Conservation (phyloP, 345 rosid species). For the Eucalyptus shirleyi region DNA sequence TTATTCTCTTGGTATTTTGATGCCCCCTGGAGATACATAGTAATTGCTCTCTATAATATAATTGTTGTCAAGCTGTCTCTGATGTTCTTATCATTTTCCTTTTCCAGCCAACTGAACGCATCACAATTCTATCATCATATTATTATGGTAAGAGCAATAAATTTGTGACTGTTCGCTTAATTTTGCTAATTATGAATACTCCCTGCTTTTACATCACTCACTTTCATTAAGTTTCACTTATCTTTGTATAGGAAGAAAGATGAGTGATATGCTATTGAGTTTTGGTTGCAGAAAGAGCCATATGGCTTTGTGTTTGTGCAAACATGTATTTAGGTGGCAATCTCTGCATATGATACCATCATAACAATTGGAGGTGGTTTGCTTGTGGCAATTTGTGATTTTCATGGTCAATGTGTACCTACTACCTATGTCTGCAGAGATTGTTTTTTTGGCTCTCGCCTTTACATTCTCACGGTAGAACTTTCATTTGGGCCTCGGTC, state of each 20-base stretch:
- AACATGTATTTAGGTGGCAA: neutral
- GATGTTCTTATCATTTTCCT: neutral
- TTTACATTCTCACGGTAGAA: neutral
- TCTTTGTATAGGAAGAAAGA: neutral
- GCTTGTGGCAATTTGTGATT: neutral
- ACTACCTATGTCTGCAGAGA: neutral
- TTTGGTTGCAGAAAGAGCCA: neutral
- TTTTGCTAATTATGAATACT: neutral
- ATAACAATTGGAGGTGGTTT: neutral
- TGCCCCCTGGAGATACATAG: neutral
- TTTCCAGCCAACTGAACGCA: slow-evolving; percentile 64
- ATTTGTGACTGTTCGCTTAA: neutral
- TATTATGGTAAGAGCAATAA: slow-evolving; percentile 39
- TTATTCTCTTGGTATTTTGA: neutral
- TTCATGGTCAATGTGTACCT: neutral
- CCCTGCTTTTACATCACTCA: neutral
- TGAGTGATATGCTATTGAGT: neutral
- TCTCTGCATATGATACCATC: neutral
- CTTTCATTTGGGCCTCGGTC: neutral
- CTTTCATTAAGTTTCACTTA: neutral
- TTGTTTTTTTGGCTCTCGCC: neutral
- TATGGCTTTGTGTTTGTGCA: neutral
- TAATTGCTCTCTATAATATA: neutral
- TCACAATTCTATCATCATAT: slow-evolving; percentile 80
- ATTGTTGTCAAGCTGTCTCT: neutral